These are phyloP conservation scores for Globisporangium mamillatum DNA, from an alignment of 352 stramenopile genomes.

Conservation along the genomic window DNA sequence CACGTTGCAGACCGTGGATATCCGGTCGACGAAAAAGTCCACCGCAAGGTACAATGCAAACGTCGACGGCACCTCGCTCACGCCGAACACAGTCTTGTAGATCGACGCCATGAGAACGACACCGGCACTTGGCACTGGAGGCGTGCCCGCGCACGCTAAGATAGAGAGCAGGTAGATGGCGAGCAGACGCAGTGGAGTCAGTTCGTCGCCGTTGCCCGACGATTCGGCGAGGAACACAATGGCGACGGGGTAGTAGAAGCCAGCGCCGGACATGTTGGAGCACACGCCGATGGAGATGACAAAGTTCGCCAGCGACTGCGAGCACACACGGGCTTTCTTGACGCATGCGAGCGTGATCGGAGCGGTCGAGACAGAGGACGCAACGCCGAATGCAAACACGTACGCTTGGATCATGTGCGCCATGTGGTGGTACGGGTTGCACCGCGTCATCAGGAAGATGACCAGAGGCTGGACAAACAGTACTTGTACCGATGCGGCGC, in stretches of 20 bases:
- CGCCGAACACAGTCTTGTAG: conserved; percentile 61
- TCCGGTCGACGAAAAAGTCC: conserved; percentile 64
- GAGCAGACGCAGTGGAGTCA: conserved; percentile 43
- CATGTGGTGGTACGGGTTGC: conserved; percentile 75
- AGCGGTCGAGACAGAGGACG: conserved; percentile 65
- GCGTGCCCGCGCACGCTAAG: conserved; percentile 47
- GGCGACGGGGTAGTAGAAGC: conserved; percentile 62
- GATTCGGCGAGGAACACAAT: conserved; percentile 64
- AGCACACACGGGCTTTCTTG: conserved; percentile 58
- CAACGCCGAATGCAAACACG: conserved; percentile 59
- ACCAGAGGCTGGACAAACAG: conserved; percentile 57
- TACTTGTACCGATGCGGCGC: conserved; percentile 36
- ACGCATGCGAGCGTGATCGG: conserved; percentile 64
- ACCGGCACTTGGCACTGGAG: conserved; percentile 48
- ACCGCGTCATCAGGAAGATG: conserved; percentile 62
- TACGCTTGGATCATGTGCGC: conserved; percentile 59
- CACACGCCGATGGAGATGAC: conserved; percentile 67
- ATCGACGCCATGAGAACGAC: conserved; percentile 60
- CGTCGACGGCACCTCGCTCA: conserved; percentile 39
- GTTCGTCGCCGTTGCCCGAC: conserved; percentile 46
- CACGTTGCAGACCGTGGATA: conserved; percentile 72
- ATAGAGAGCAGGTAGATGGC: conserved; percentile 55
- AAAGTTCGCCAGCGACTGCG: conserved; percentile 72
- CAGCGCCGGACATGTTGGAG: conserved; percentile 53
- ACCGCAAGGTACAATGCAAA: conserved; percentile 60